Evolutionary conservation across 2,329 filamentous ascomycete species (phyloP).

Genomic region (Aureobasidium sp.): DNA sequence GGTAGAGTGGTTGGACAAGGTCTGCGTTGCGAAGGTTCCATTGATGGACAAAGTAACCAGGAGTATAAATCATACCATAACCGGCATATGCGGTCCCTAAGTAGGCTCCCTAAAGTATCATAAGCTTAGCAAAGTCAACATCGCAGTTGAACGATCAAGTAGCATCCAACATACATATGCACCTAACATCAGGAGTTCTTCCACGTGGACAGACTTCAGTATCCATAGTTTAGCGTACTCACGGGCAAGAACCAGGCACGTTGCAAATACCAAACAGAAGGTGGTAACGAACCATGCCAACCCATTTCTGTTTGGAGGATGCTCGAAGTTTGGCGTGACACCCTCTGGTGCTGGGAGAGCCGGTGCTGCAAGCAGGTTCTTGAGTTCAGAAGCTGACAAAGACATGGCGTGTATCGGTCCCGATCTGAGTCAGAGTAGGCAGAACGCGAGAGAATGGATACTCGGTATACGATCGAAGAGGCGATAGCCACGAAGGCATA

Average conservation of each 20-base stretch:
- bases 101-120: neutral
- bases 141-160: neutral
- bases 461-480: neutral
- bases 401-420: neutral
- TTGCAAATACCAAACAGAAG: neutral
- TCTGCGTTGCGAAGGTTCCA: neutral
- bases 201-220: neutral
- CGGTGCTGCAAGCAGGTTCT: neutral
- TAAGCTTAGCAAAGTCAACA: neutral
- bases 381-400: neutral
- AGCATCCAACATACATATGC: neutral
- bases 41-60: conserved; percentile 3
- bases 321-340: neutral
- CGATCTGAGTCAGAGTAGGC: neutral
- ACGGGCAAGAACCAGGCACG: neutral
- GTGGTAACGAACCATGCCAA: neutral
- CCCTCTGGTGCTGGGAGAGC: neutral
- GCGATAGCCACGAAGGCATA: neutral
- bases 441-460: neutral
- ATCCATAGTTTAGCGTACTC: neutral
- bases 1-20: neutral
- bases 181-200: neutral
- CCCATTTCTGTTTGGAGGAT: neutral
- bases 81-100: neutral
- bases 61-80: neutral